phyloP scores from a whole-genome alignment of 352 stramenopile genomes.

The Phytophthora pinifolia region DNA sequence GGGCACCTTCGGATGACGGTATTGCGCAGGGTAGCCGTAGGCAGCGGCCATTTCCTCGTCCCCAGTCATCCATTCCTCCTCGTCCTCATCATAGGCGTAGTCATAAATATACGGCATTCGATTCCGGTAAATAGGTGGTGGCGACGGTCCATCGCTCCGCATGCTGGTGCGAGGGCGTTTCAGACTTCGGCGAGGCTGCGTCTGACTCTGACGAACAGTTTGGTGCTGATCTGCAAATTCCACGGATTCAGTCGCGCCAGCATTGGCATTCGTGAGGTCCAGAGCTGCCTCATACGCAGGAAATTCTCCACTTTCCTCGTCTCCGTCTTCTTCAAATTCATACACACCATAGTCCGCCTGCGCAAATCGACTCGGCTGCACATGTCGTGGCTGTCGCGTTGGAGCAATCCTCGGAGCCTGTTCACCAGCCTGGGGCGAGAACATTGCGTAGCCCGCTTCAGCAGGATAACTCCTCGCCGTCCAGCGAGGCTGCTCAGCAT shows the following conservation, averaged over 20 bases:
- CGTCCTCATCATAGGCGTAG: slow-evolving; percentile 32
- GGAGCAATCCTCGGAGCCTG: slow-evolving; percentile 7
- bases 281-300: slow-evolving; percentile 11
- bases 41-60: slow-evolving; percentile 27
- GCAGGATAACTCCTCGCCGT: slow-evolving; percentile 13
- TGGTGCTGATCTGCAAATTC: slow-evolving; percentile 20
- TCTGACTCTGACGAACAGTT: slow-evolving; percentile 12
- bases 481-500: slow-evolving; percentile 24
- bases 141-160: slow-evolving; percentile 15
- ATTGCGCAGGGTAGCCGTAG: slow-evolving; percentile 27
- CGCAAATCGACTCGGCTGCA: slow-evolving; percentile 12
- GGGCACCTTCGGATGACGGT: slow-evolving; percentile 19
- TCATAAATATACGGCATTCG: slow-evolving; percentile 40
- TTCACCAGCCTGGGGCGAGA: slow-evolving; percentile 12
- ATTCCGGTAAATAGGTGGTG: slow-evolving; percentile 32
- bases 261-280: slow-evolving; percentile 25
- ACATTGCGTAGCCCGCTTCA: slow-evolving; percentile 20
- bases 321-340: slow-evolving; percentile 12
- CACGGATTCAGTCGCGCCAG: background rate
- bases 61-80: slow-evolving; percentile 39
- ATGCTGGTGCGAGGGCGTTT: slow-evolving; percentile 30
- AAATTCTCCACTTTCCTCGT: slow-evolving; percentile 10
- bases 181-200: slow-evolving; percentile 13
- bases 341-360: slow-evolving; percentile 20
- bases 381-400: slow-evolving; percentile 6